Evolutionary conservation across 805 yeast genomes (phyloP), one percentile per base, ranked within the genome.

Genomic region (Saturnispora hagleri): DNA sequence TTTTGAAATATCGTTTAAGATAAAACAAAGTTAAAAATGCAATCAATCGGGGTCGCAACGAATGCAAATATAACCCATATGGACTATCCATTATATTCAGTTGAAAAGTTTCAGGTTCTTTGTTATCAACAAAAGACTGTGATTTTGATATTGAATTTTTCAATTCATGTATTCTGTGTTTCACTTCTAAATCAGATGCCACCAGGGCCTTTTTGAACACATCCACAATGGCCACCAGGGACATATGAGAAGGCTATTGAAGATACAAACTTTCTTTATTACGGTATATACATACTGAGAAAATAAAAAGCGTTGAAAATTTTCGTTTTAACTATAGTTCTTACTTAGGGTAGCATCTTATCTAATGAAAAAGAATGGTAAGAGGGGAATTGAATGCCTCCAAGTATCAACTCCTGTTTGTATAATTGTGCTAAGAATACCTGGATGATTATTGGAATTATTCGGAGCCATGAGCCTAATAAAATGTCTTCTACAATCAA

Each of bases 61-160:
- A 35, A 27, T 49, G 51, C 18, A 49, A 7, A 15, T 49, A 49
- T 27, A 27, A 10, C 15, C 22, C 36, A 10, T 22, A 49, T n/a
- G 51, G 51, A 18, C 47, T 42, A 5, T 34, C 43, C n/a, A n/a
- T 31, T 22, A 48, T 15, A 27, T 49, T 18, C 17, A 49, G 24
- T 9, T 33, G 41, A 42, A 48, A 45, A 5, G 26, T 22, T 18
- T 22, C 36, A 45, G 24, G 7, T 5, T 34, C 38, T 34, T 17
- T 17, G 42, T 38, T n/a, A 18, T 20, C 38, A 20, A 18, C 27
- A 15, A 45, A 33, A 4, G 47, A 9, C 15, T 45, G 27, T 20
- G 13, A 17, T 10, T 12, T 27, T 10, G 31, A 20, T 5, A 10
- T 3, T 12, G 22, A 18, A 10, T 18, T 18, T 38, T 38, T 20